Percentiles rank a stretch among this genome's conserved stretches.
Conservation (phyloP, 2,329 filamentous ascomycete species). For the Diaporthe sp. region DNA sequence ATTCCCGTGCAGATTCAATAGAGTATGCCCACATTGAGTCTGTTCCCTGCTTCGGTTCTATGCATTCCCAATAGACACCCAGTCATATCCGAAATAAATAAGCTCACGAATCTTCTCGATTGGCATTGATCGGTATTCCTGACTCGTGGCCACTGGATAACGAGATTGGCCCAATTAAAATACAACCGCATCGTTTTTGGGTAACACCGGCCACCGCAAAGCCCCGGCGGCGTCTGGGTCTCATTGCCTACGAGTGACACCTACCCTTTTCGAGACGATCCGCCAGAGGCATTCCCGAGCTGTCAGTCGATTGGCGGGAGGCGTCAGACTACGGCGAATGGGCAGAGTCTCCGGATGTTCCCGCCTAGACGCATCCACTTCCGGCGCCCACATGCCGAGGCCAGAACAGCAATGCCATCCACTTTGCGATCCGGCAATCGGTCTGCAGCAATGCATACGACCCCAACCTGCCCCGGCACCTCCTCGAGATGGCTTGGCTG, state of each 20-base stretch:
- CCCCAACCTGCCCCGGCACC: slow-evolving; percentile 12
- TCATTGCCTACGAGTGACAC: not conserved
- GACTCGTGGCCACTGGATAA: not conserved
- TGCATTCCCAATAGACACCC: too few species aligned
- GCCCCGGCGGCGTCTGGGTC: not conserved
- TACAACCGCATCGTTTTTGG: not conserved
- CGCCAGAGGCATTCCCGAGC: not conserved
- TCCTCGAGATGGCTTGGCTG: slow-evolving; percentile 17
- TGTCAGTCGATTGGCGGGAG: not conserved
- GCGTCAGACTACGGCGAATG: not conserved
- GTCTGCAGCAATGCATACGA: not conserved
- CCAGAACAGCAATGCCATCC: not conserved
- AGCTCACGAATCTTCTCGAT: too few species aligned
- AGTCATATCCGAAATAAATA: too few species aligned
- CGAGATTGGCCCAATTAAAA: not conserved
- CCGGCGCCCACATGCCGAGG: slow-evolving; percentile 1
- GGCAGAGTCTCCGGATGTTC: not conserved
- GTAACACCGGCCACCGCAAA: not conserved
- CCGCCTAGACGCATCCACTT: not conserved
- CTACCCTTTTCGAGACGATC: not conserved
- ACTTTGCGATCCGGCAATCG: not conserved
- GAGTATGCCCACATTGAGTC: too few species aligned
- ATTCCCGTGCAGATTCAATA: too few species aligned
- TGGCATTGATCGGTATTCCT: not conserved
- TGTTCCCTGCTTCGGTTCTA: too few species aligned